These are phyloP conservation scores for Gossypium ekmanianum DNA, from an alignment of 345 rosid species.

Conservation along the genomic window DNA sequence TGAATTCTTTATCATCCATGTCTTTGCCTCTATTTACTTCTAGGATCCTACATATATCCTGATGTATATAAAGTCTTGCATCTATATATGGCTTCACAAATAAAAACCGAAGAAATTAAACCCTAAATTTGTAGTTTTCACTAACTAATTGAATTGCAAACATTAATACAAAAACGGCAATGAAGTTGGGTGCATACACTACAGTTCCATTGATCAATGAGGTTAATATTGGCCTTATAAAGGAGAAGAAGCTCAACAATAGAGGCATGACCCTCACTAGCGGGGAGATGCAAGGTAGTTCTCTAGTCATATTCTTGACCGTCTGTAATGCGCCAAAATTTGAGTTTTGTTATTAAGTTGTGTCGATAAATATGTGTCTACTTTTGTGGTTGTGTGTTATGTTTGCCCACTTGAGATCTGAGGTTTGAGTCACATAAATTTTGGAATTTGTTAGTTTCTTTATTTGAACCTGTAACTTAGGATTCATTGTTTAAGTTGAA, in stretches of 20 bases:
- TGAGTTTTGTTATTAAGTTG: too few species aligned
- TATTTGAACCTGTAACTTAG: too few species aligned
- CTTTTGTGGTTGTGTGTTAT: too few species aligned
- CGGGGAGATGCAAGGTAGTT: conserved; percentile 55
- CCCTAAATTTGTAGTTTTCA: neutral
- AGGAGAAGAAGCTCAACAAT: conserved; percentile 57
- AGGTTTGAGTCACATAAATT: too few species aligned
- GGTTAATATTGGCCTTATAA: conserved; percentile 52
- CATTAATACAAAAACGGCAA: neutral
- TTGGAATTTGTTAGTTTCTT: too few species aligned
- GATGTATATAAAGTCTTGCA: conserved; percentile 47
- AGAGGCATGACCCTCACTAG: conserved; percentile 60
- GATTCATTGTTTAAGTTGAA: too few species aligned
- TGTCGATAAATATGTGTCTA: too few species aligned
- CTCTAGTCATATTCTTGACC: conserved; percentile 55
- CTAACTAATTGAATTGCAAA: neutral
- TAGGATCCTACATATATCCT: conserved; percentile 57
- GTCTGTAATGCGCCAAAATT: conserved; percentile 2
- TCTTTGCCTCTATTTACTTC: conserved; percentile 57
- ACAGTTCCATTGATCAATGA: conserved; percentile 45
- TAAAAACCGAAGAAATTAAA: neutral
- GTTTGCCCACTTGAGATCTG: too few species aligned
- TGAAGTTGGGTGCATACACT: conserved; percentile 29
- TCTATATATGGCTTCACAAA: conserved; percentile 52
- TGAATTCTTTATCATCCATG: conserved; percentile 23